Conservation (phyloP, 805 yeast genomes). For the Candida xiaguanensis region DNA sequence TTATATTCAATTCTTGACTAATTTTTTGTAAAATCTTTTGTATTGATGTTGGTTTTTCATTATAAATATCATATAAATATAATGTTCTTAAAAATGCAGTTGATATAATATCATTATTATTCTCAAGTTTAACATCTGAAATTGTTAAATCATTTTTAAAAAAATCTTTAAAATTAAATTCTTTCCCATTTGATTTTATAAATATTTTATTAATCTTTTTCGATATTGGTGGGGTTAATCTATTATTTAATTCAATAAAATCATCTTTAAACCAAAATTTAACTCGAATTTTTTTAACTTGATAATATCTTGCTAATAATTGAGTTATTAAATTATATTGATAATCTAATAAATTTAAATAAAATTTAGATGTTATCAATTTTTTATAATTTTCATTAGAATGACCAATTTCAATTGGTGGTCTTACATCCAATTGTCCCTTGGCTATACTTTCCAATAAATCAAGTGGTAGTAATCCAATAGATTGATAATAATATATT, state of each 20-base stretch:
- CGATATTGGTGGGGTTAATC: constrained; percentile 52
- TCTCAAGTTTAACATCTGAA: constrained; percentile 26
- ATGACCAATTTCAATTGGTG: constrained; percentile 61
- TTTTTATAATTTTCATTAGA: constrained; percentile 53
- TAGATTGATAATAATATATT: constrained; percentile 71
- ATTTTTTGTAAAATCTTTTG: constrained; percentile 46
- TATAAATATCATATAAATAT: constrained; percentile 45
- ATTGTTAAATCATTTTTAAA: constrained; percentile 15
- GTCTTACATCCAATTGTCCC: constrained; percentile 58
- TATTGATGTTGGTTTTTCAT: constrained; percentile 45
- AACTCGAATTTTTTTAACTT: constrained; percentile 60
- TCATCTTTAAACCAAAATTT: constrained; percentile 52
- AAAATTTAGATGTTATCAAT: constrained; percentile 45
- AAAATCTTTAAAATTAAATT: constrained; percentile 24
- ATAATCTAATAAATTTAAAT: constrained; percentile 52
- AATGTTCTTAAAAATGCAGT: constrained; percentile 55
- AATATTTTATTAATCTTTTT: constrained; percentile 27
- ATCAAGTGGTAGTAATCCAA: constrained; percentile 67
- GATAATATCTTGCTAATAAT: constrained; percentile 79
- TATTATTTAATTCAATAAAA: constrained; percentile 43
- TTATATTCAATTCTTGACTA: constrained; percentile 8
- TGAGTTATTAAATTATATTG: constrained; percentile 67
- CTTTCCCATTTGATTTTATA: constrained; percentile 10
- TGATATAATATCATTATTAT: constrained; percentile 52
- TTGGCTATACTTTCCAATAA: constrained; percentile 64